These are phyloP conservation scores for Phytophthora quininea DNA, from an alignment of 352 stramenopile species.

Conservation along the genomic window DNA sequence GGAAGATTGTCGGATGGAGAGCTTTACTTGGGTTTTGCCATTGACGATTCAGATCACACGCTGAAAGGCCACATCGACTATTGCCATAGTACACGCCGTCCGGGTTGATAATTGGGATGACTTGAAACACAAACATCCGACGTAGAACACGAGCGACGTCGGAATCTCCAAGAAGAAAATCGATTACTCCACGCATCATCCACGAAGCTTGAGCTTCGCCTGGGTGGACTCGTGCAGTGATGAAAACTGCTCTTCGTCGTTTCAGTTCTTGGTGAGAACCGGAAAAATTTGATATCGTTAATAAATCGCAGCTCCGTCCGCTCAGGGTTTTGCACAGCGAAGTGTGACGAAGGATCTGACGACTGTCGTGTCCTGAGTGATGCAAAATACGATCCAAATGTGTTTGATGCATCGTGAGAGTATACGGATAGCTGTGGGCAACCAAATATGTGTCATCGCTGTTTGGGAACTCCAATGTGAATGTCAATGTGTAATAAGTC, in stretches of 20 bases:
- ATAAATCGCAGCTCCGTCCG: conserved; percentile 65
- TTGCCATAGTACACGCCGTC: conserved; percentile 94
- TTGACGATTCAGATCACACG: conserved; percentile 88
- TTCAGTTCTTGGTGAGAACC: conserved; percentile 37
- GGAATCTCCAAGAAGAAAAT: conserved; percentile 85
- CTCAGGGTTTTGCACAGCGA: conserved; percentile 67
- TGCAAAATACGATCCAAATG: conserved; percentile 58
- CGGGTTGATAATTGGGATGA: conserved; percentile 95
- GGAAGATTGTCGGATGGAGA: conserved; percentile 90
- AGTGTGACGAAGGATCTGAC: conserved; percentile 46
- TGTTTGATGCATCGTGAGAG: conserved; percentile 75
- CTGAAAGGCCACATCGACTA: conserved; percentile 87
- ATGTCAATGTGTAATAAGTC: conserved; percentile 89
- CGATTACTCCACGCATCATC: conserved; percentile 94
- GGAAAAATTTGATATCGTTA: conserved; percentile 77
- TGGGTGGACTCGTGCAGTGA: conserved; percentile 90
- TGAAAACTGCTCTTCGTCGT: conserved; percentile 58
- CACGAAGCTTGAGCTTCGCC: conserved; percentile 92
- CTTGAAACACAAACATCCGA: conserved; percentile 90
- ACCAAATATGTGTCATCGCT: conserved; percentile 87
- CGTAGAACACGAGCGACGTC: conserved; percentile 72
- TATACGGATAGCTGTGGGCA: conserved; percentile 94
- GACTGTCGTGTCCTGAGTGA: conserved; percentile 1
- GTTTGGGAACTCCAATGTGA: conserved; percentile 86
- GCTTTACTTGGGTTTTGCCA: conserved; percentile 77